These are phyloP conservation scores for Skeletonema tropicum DNA, from an alignment of 108 stramenopile genomes.

Conservation along the genomic window DNA sequence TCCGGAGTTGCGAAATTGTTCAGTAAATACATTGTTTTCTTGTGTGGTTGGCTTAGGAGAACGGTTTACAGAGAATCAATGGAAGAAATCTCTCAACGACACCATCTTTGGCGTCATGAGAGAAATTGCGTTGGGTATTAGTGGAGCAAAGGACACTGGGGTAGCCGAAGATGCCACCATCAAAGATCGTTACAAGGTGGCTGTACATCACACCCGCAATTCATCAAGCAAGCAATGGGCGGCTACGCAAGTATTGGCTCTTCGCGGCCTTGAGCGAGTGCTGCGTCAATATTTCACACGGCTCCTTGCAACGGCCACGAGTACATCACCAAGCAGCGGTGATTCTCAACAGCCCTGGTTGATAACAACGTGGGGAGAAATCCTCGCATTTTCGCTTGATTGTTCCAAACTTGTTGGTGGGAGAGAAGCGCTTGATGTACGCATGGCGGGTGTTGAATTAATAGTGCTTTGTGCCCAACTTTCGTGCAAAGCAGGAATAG, in stretches of 20 bases:
- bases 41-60: slow-evolving; percentile 88
- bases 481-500: slow-evolving; percentile 69
- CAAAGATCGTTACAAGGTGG: slow-evolving; percentile 66
- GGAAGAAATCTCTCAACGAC: slow-evolving; percentile 77
- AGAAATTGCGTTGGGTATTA: slow-evolving; percentile 34
- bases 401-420: slow-evolving; percentile 58
- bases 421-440: slow-evolving; percentile 77
- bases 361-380: slow-evolving; percentile 71
- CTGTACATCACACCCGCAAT: slow-evolving; percentile 85
- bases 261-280: slow-evolving; percentile 81
- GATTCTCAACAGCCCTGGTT: slow-evolving; percentile 66
- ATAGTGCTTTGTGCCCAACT: slow-evolving; percentile 72
- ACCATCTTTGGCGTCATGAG: slow-evolving; percentile 66
- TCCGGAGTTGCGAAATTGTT: slow-evolving; percentile 87
- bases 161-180: not conserved
- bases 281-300: slow-evolving; percentile 69
- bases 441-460: slow-evolving; percentile 76
- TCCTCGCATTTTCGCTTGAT: slow-evolving; percentile 63
- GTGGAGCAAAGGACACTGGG: slow-evolving; percentile 6
- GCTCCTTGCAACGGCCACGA: slow-evolving; percentile 46
- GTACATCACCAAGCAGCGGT: slow-evolving; percentile 28
- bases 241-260: slow-evolving; percentile 78
- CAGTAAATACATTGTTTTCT: slow-evolving; percentile 92
- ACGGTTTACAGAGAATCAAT: slow-evolving; percentile 69
- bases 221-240: slow-evolving; percentile 86